Base-by-base conservation (phyloP, 371 early-diverging fungal species). In the Syncephalis plumigaleata region DNA sequence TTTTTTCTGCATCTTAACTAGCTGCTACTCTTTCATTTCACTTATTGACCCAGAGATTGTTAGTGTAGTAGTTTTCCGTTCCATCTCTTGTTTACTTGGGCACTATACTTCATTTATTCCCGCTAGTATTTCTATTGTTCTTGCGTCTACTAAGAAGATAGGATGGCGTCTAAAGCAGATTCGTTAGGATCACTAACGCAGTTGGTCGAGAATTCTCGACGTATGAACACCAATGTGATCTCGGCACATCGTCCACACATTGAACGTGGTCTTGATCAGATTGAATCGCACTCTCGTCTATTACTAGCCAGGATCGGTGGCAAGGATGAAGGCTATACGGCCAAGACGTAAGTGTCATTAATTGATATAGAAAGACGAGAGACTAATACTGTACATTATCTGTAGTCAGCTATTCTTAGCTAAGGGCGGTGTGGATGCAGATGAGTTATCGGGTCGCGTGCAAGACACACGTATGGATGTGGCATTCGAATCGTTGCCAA, bases 181-280 rank as follows among this genome's bases (percentile, higher is more conserved):
- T 11, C 31, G 31, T 31, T 31, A 31, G 31, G 31, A 31, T 31
- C 31, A 31, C 11, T 31, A 11, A 31, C 31, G 4, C 31, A 31
- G 31, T 11, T 31, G 11, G 31, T 31, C 11, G 31, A 31, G 31
- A 31, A 31, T 31, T 31, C 31, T 31, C 31, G 31, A 31, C 31
- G 31, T 11, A 31, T 31, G 31, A 31, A 31, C 11, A 31, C 7
- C 31, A 31, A 31, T 31, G 31, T 31, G 11, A 31, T 31, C 31
- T 31, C 31, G 11, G 31, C 31, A 31, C 31, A 31, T 31, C 31
- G 31, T 31, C 77, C 80, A 1, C 63, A 69, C 23, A 65, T 90
- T 42, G 70, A 82, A 44, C 72, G 86, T 26, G 80, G 77, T 44
- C 66, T 90, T 16, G 75, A 71, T 54, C 76, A 82, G 66, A 81